phyloP scores from a whole-genome alignment of 139 green algal species.

The Penium margaritaceum region DNA sequence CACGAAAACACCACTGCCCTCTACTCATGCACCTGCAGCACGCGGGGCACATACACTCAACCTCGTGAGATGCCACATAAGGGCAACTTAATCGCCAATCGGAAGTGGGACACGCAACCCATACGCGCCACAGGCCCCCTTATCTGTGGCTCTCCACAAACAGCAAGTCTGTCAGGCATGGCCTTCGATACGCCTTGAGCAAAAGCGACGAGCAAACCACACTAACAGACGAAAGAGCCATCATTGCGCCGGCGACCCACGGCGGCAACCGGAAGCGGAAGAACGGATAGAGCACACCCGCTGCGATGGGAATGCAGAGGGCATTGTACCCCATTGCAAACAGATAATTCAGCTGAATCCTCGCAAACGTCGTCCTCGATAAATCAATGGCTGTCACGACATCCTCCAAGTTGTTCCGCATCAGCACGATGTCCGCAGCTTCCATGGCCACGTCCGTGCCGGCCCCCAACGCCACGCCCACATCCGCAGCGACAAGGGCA shows the following conservation, averaged over 20 bases:
- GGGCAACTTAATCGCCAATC: too few species aligned
- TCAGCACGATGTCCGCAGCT: constrained; percentile 86
- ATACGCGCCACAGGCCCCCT: too few species aligned
- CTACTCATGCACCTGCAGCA: too few species aligned
- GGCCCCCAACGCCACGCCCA: constrained; percentile 84
- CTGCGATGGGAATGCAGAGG: constrained; percentile 73
- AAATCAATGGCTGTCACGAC: constrained; percentile 84
- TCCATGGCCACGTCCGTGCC: constrained; percentile 71
- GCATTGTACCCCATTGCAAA: constrained; percentile 93
- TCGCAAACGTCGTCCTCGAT: constrained; percentile 66
- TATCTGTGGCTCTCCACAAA: too few species aligned
- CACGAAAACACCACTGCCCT: too few species aligned
- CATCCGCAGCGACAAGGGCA: constrained; percentile 83
- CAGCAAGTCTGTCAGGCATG: constrained; percentile 40
- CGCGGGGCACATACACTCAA: too few species aligned
- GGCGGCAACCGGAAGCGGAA: constrained; percentile 73
- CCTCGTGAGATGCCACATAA: too few species aligned
- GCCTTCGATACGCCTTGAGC: constrained; percentile 67
- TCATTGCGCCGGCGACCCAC: constrained; percentile 80
- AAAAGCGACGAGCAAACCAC: constrained; percentile 76
- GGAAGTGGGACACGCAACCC: too few species aligned
- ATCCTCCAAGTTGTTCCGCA: constrained; percentile 78
- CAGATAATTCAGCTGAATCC: constrained; percentile 85
- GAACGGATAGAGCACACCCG: constrained; percentile 67
- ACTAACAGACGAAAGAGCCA: constrained; percentile 79